These are phyloP conservation scores for Neonectria neomacrospora DNA, from an alignment of 2,329 filamentous ascomycete species.

Conservation along the genomic window DNA sequence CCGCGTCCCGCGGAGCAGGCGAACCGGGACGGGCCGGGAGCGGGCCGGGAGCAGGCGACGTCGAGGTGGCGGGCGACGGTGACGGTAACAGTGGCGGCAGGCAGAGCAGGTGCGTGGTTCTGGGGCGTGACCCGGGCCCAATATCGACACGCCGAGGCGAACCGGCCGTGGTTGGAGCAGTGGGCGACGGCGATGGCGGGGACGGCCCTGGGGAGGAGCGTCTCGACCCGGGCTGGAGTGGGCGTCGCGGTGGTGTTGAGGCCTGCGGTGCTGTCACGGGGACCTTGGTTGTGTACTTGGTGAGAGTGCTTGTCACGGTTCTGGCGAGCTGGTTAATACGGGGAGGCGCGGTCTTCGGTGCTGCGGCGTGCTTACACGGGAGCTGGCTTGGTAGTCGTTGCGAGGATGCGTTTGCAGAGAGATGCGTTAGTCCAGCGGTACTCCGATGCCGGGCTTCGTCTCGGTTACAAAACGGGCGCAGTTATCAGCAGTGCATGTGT, in stretches of 20 bases:
- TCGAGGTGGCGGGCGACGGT: slow-evolving; percentile 26
- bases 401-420: slow-evolving; percentile 29
- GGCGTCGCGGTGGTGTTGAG: neutral
- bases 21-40: slow-evolving; percentile 27
- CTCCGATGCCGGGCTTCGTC: slow-evolving; percentile 21
- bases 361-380: slow-evolving; percentile 27
- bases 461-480: slow-evolving; percentile 36
- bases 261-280: neutral
- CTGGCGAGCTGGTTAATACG: slow-evolving; percentile 20
- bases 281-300: slow-evolving; percentile 23
- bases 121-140: slow-evolving; percentile 28
- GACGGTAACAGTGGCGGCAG: slow-evolving; percentile 31
- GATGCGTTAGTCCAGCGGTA: slow-evolving; percentile 28
- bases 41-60: slow-evolving; percentile 28
- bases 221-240: slow-evolving; percentile 3
- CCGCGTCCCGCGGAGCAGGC: slow-evolving; percentile 29
- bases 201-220: slow-evolving; percentile 13
- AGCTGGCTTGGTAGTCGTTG: slow-evolving; percentile 26
- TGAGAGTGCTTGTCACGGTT: slow-evolving; percentile 28
- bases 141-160: slow-evolving; percentile 34
- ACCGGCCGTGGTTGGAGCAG: slow-evolving; percentile 26
- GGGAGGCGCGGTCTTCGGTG: neutral
- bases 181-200: slow-evolving; percentile 24
- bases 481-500: slow-evolving; percentile 28
- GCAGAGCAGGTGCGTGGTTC: slow-evolving; percentile 26